Base-by-base conservation (phyloP, 176 grass and related monocot genomes). In the Microstegium vimineum region DNA sequence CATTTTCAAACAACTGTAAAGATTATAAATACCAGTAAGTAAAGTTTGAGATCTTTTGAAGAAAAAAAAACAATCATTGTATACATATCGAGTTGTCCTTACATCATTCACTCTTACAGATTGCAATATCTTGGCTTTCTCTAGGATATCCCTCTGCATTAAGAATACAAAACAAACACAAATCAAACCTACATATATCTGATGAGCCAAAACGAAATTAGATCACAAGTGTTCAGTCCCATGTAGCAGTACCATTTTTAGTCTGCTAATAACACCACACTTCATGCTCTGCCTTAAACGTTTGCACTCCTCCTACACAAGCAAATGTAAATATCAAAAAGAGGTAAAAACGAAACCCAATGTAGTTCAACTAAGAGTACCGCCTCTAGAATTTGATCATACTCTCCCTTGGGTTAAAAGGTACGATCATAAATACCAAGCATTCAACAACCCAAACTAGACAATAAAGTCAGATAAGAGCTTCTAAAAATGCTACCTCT, bases 51-150 rank as follows among this genome's bases (percentile, higher is more conserved):
- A 75, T 76, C 3, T 66, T 85, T 40, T 27, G 59, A 81, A 73
- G 40, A 31, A 84, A 82, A 84, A 82, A n/a, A 84, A 0, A 27
- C 54, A 11, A 78, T 36, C n/a, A 28, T 11, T 78, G n/a, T 40
- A 64, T 23, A 69, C 22, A 52, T 74, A 40, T 49, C 32, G 23
- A 62, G 42, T 74, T 66, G 38, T 56, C 46, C 85, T 87, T 84
- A 99, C 96, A 86, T 99, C 93, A 49, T 90, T n/a, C 78, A 99
- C 88, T 89, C 93, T 95, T 73, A 92, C 85, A 94, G 87, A 90
- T 79, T 87, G 93, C 63, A 99, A 87, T 77, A 89, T 82, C 66
- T 75, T 90, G 32, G 85, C 91, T 85, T 96, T 99, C 74, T 90
- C 85, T 81, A 85, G 91, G 79, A 99, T 26, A 86, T 90, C 83